Base-by-base conservation (phyloP, 176 grass and related monocot genomes). In the Musa acuminata region DNA sequence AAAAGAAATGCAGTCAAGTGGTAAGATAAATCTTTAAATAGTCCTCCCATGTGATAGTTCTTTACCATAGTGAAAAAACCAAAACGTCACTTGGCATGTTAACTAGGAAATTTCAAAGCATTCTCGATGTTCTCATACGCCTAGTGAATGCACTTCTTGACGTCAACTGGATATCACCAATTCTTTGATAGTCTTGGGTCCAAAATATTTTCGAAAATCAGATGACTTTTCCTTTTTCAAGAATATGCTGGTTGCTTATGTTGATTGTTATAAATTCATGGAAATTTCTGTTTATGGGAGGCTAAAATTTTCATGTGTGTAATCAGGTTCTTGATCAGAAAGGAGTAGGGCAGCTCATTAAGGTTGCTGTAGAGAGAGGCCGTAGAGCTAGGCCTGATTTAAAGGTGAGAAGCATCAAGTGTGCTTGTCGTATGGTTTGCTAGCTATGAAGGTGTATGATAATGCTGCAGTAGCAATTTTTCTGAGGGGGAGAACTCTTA, bases 281-380 rank as follows among this genome's bases (percentile, higher is more conserved):
- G 13, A 29, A 67, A 2, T 67, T 24, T 1, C 12, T 72, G 43
- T 14, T 29, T 20, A 50, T 53, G 69, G 9, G 19, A 51, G 48
- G 22, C 51, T 72, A 49, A 24, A 23, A 13, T 21, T 23, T 13
- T 29, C 1, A 2, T 43, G 10, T 35, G 25, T 67, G 24, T 12
- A 67, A 17, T 67, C 77, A 99, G 96, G 96, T 99, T 25, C 83
- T 95, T 63, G 96, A 99, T 69, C 88, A 95, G 78, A 91, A 88
- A 58, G 96, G 88, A 51, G 96, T 99, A 10, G 96, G 96, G 0
- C 80, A 99, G 63, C 83, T 99, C 58, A 55, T 99, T 53, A 99
- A 89, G 79, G 17, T 95, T 69, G 88, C 88, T 62, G 91, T 79
- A 13, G 88, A 99, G 82, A 89, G 91, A 80, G 96, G 96, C 49